Base-by-base conservation (phyloP, 2,329 filamentous ascomycete species). In the Whalleya microplaca region DNA sequence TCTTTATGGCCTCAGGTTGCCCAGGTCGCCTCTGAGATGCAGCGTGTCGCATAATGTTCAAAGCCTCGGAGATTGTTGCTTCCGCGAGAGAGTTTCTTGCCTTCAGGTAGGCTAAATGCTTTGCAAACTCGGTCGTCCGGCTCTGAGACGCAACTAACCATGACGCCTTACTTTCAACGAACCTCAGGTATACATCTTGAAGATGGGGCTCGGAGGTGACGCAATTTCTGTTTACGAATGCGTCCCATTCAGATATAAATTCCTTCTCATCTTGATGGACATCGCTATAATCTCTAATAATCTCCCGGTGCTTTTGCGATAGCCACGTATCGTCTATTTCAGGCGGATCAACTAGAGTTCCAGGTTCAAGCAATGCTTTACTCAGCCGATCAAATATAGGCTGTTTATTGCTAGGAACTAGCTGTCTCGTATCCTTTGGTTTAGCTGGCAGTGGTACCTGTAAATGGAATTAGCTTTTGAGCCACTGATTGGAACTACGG, bases 161-260 rank as follows among this genome's bases (percentile, higher is more conserved):
- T 2, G 66, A 45, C 0, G 78, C 78, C 65, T 83, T 83, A 18
- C 78, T 71, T 48, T 74, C 70, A 41, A 83, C 71, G 65, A 86
- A 86, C 21, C 72, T 74, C 42, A 83, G 66, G 73, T 84, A 84
- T 18, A 78, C 75, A 2, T 76, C 76, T 10, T 81, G 76, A 12
- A 86, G 74, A 63, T 81, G 84, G 2, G 78, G 77, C 27, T 77
- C 76, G 3, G 81, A 80, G 4, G 79, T 81, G 45, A 85, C 71
- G 51, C 76, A 79, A 62, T 80, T 76, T 44, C 73, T 73, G 8
- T 83, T 76, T 45, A 84, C 78, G 62, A 81, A 84, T 1, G 77
- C 75, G 57, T 85, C 83, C 83, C 83, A 86, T 59, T 82, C 79
- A 62, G 77, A 76, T 53, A 86, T 82, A 55, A 82, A 86, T 58